Conservation (phyloP, 257 asterid species). For the Lavandula angustifolia region DNA sequence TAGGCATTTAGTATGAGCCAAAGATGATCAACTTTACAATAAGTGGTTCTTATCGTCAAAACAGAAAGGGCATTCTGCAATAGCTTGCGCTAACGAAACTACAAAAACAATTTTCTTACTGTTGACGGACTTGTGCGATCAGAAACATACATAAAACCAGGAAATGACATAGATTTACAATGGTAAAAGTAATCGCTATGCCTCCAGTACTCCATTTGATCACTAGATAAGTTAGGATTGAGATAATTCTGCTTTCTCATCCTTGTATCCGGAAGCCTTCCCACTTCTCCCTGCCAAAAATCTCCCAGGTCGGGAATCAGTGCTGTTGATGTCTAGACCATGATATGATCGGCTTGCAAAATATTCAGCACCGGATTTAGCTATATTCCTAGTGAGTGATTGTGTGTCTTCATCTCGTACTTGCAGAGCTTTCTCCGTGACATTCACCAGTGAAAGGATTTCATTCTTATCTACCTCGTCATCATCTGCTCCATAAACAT, state of each 20-base stretch:
- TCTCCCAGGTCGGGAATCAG: constrained; percentile 41
- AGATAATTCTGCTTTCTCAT: constrained; percentile 41
- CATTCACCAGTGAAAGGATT: constrained; percentile 60
- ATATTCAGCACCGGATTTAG: constrained; percentile 84
- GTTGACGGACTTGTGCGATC: too few relatives aligned
- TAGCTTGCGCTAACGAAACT: constrained; percentile 1
- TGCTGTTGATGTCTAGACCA: constrained; percentile 66
- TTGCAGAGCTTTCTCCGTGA: constrained; percentile 75
- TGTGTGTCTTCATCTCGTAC: constrained; percentile 51
- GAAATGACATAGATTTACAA: too few relatives aligned
- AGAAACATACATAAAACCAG: too few relatives aligned
- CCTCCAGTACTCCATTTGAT: not conserved
- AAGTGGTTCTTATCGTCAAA: too few relatives aligned
- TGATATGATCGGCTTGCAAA: constrained; percentile 78
- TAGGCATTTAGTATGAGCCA: too few relatives aligned
- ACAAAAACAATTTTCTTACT: not conserved
- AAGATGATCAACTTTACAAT: too few relatives aligned
- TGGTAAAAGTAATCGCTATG: too few relatives aligned
- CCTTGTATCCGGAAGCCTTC: constrained; percentile 73
- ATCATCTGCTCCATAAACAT: constrained; percentile 39
- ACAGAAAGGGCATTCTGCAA: too few relatives aligned
- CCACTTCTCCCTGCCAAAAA: constrained; percentile 80
- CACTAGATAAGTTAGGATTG: not conserved
- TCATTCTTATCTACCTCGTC: constrained; percentile 55
- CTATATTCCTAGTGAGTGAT: constrained; percentile 39